phyloP scores from a whole-genome alignment of 2,329 filamentous ascomycete species.

The Nigrograna mackinnonii region DNA sequence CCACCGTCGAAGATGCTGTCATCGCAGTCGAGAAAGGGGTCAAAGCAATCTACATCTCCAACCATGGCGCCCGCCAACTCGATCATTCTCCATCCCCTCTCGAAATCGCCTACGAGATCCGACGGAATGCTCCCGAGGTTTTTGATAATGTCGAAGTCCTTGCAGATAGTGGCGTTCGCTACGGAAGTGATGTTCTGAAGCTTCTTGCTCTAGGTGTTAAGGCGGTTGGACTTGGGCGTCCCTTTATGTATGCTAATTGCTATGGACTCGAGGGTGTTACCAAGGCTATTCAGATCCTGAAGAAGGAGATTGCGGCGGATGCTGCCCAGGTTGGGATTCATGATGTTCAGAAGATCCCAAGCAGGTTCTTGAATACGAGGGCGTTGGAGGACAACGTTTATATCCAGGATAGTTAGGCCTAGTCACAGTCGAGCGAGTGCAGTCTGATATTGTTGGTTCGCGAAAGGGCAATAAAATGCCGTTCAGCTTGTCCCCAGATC shows the following conservation, averaged over 20 bases:
- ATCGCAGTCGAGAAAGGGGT: conserved; percentile 38
- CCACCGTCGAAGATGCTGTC: conserved; percentile 34
- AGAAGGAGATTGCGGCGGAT: conserved; percentile 51
- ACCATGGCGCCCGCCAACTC: conserved; percentile 46
- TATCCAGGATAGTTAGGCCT: background rate
- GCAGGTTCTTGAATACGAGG: conserved; percentile 2
- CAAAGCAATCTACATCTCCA: conserved; percentile 45
- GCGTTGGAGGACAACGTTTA: conserved; percentile 3
- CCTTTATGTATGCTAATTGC: conserved; percentile 56
- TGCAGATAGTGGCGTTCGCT: conserved; percentile 45
- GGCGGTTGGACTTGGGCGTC: conserved; percentile 51
- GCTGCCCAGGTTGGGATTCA: conserved; percentile 24
- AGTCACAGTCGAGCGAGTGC: too few relatives aligned
- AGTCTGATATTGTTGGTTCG: background rate
- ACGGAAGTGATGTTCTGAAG: conserved; percentile 32
- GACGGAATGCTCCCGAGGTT: conserved; percentile 53
- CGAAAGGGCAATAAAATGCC: background rate
- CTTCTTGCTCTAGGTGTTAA: conserved; percentile 42
- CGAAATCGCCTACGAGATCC: conserved; percentile 77
- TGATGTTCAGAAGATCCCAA: conserved; percentile 13
- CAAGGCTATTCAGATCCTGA: conserved; percentile 55
- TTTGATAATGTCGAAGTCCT: conserved; percentile 45
- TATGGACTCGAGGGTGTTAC: conserved; percentile 67
- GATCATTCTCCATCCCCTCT: conserved; percentile 65
- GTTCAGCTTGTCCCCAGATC: too few relatives aligned